Evolutionary conservation across 805 yeast genomes (phyloP), one percentile per base, ranked within the genome.

Genomic region (Wickerhamiella dianesei): DNA sequence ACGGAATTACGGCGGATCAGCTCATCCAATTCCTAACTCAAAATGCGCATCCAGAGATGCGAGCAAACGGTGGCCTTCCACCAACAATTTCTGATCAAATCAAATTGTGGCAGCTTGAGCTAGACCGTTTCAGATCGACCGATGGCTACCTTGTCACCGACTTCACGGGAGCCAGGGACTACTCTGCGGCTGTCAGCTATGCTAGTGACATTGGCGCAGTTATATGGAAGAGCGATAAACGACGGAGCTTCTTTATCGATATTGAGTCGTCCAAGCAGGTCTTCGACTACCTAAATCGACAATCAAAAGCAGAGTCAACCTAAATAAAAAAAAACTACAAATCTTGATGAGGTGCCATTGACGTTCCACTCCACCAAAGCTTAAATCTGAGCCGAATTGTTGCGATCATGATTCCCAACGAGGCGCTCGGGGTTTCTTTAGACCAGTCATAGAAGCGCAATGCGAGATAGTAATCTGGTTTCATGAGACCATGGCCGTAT

Each of bases 21-120:
- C 84, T 92, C 55, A 82, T 92, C 50, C 77, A 85, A 53, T 92
- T 89, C 60, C 64, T 92, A 41, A 87, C 85, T 52, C 75, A 87
- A 0, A 96, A 92, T 68, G 95, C 96, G 0, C 97, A 89, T 65
- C 83, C 94, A 2, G 95, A 87, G 60, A 82, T 89, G 92, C 67
- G 77, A 47, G 71, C 80, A 22, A 77, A 53, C 60, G 73, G 52
- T 56, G 78, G 49, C 79, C 80, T 92, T 12, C 97, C 97, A 3
- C 95, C 97, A 0, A 92, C 95, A 0, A 95, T 92, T n/a, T 83
- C 85, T 1, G 99, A 92, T 64, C 99, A 92, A 62, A 84, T 92
- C 56, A 80, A 79, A 60, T 70, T 92, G 45, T 92, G 99, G 99
- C 97, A 92, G 67, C 69, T 92, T 50, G 99, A 92, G 61, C 65